A percentile compares a stretch with the other conserved stretches of the same genome.
phyloP scores from a whole-genome alignment of 1,284 basidiomycete genomes.

The Pulchroboletus neoregius region DNA sequence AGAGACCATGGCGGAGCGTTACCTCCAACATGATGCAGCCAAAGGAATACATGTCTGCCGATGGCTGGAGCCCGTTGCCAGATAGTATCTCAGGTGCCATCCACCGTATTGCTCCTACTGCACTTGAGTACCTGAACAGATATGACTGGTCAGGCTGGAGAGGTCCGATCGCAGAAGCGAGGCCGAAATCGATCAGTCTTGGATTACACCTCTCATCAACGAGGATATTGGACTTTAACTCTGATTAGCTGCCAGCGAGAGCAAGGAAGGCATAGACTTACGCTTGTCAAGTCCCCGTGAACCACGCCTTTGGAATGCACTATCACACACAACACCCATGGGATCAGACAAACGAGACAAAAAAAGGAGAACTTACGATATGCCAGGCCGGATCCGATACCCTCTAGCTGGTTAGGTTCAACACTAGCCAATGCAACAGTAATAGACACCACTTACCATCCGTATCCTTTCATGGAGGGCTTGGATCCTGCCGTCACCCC shows the following conservation, averaged over 20 bases:
- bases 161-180: slow-evolving; percentile 3
- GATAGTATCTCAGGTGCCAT: slow-evolving; percentile 3
- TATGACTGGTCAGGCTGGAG: slow-evolving; percentile 1
- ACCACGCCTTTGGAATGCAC: not conserved
- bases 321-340: not conserved
- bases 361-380: not conserved
- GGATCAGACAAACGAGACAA: not conserved
- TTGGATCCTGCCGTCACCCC: not conserved
- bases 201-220: not conserved
- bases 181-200: slow-evolving; percentile 5
- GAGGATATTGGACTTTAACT: slow-evolving; percentile 1
- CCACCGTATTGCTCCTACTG: slow-evolving; percentile 3
- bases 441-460: not conserved
- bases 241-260: not conserved
- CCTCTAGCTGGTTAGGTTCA: not conserved
- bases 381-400: not conserved
- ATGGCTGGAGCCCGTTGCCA: not conserved
- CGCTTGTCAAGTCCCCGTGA: slow-evolving; percentile 6
- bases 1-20: not conserved
- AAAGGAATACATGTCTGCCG: slow-evolving; percentile 3
- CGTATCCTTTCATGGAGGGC: not conserved
- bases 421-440: too few relatives aligned
- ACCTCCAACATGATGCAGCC: slow-evolving; percentile 5
- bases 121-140: not conserved
- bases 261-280: not conserved